These are phyloP conservation scores for Fusarium sulawesiense DNA, from an alignment of 2,329 filamentous ascomycete species.

Conservation along the genomic window DNA sequence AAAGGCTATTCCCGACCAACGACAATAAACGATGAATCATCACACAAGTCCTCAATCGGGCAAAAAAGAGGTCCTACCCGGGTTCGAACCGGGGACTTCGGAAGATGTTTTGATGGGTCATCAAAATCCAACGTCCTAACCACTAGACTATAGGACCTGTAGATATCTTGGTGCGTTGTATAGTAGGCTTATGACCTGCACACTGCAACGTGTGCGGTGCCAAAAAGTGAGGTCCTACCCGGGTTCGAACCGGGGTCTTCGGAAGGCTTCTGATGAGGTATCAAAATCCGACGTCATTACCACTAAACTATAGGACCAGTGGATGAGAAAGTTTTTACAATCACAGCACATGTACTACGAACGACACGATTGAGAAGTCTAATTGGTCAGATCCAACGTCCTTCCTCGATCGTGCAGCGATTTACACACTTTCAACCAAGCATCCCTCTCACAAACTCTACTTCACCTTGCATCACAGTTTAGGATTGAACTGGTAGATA, in stretches of 20 bases:
- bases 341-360: not conserved
- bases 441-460: not conserved
- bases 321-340: accelerated
- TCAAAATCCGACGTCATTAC: conserved; percentile 36
- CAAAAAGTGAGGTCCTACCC: conserved; percentile 31
- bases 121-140: conserved; percentile 35
- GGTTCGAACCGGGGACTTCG: conserved; percentile 32
- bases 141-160: conserved; percentile 32
- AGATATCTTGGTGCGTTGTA: accelerated
- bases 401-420: not conserved
- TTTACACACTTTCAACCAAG: not conserved
- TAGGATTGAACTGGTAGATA: not conserved
- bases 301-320: conserved; percentile 33
- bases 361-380: not conserved
- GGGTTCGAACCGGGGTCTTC: conserved; percentile 35
- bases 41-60: not conserved
- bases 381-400: not conserved
- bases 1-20: not conserved
- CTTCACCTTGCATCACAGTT: not conserved
- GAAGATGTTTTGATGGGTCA: conserved; percentile 3
- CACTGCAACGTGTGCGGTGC: too few species aligned
- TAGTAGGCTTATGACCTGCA: accelerated
- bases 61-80: conserved; percentile 29
- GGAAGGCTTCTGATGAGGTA: conserved; percentile 15
- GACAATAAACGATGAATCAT: not conserved